phyloP scores from a whole-genome alignment of 495 filamentous ascomycete genomes.

The Gamarada debralockiae region DNA sequence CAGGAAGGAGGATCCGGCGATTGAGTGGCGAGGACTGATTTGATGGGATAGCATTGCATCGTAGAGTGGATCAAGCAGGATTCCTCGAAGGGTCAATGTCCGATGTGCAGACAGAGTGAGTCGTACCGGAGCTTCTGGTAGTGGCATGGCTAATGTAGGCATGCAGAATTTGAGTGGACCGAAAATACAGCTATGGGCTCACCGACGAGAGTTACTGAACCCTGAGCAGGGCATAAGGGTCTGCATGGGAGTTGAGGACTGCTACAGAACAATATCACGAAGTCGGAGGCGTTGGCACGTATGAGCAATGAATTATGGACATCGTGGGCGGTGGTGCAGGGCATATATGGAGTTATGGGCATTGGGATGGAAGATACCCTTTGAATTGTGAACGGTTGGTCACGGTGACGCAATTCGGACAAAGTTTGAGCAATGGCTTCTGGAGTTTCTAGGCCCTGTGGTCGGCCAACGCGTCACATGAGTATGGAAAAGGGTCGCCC shows the following conservation, averaged over 20 bases:
- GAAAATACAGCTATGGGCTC: background rate
- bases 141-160: background rate
- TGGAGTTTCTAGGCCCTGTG: no score
- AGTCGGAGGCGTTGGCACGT: background rate
- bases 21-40: background rate
- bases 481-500: no score
- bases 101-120: constrained; percentile 96
- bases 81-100: constrained; percentile 87
- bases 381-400: no score
- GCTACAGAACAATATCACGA: background rate
- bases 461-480: no score
- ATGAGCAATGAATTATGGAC: background rate
- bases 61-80: constrained; percentile 95
- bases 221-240: background rate
- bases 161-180: constrained; percentile 23
- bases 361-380: background rate
- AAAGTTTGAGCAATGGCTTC: no score
- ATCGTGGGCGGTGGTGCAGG: background rate
- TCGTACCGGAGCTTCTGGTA: background rate
- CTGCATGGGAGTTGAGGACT: background rate
- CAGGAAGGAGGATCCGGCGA: background rate
- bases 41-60: constrained; percentile 74
- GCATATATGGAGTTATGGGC: background rate
- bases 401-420: no score
- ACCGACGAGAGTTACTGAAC: no score